Percentiles rank a stretch among this genome's conserved stretches.
phyloP scores from a whole-genome alignment of 768 basidiomycete genomes.

The Panaeolus papilionaceus region DNA sequence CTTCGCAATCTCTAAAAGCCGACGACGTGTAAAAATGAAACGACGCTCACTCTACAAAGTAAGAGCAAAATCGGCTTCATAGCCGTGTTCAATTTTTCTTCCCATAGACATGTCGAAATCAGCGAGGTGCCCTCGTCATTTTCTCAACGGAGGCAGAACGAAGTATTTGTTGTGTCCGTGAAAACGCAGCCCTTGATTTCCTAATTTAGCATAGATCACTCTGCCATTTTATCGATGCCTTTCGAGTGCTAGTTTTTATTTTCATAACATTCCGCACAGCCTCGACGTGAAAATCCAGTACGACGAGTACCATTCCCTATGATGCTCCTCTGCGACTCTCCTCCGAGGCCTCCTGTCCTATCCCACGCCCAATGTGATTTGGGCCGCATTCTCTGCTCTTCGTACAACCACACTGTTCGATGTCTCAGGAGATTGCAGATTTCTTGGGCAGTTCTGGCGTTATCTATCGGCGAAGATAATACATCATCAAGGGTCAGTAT shows the following conservation, averaged over 20 bases:
- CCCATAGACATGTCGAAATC: not conserved
- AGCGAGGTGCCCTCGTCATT: not conserved
- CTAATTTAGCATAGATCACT: not conserved
- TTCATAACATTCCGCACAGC: not conserved
- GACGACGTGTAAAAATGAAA: not conserved
- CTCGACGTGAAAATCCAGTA: not conserved
- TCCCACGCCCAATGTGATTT: slow-evolving; percentile 8
- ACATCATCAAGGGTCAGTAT: not conserved
- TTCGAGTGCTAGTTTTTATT: not conserved
- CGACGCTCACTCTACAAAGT: not conserved
- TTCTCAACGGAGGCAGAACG: slow-evolving; percentile 10
- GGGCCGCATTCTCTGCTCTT: slow-evolving; percentile 7
- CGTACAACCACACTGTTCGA: not conserved
- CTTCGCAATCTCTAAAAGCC: slow-evolving; percentile 10
- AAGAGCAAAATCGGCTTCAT: not conserved
- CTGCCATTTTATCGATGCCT: not conserved
- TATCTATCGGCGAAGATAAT: slow-evolving; percentile 1
- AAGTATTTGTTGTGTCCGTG: not conserved
- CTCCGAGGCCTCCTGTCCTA: slow-evolving; percentile 1
- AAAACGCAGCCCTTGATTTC: slow-evolving; percentile 6
- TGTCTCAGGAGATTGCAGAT: slow-evolving; percentile 10
- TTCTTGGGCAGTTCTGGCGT: not conserved
- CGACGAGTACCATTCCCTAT: not conserved
- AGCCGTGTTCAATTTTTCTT: not conserved
- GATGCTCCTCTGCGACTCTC: not conserved